Percentiles rank a stretch among this genome's conserved stretches.
Conservation (phyloP, 1,139 yeast genomes). For the Suhomyces ambrosiae region DNA sequence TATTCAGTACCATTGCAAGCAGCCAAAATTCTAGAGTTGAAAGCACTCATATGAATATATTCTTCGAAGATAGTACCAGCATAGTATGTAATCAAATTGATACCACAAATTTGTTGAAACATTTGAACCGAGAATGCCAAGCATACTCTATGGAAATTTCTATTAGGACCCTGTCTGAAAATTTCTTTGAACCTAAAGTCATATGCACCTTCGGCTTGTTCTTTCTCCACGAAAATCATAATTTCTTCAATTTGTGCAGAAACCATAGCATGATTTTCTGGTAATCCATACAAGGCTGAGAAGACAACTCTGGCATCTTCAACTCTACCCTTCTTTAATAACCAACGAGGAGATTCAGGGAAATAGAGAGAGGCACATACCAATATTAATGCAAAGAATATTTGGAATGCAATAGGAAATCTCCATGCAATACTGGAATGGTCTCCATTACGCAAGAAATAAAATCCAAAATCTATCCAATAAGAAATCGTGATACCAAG, state of each 20-base stretch:
- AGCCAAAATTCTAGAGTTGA: conserved; percentile 72
- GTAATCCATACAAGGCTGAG: conserved; percentile 43
- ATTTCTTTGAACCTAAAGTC: conserved; percentile 29
- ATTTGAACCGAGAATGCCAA: conserved; percentile 58
- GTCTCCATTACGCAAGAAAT: conserved; percentile 27
- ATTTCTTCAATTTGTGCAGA: conserved; percentile 36
- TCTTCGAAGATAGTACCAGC: conserved; percentile 68
- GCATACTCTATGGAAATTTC: conserved; percentile 50
- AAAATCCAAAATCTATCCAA: conserved; percentile 50
- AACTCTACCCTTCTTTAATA: conserved; percentile 33
- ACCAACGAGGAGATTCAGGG: conserved; percentile 29
- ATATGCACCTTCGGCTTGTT: conserved; percentile 25
- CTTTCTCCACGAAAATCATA: conserved; percentile 31
- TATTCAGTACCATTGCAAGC: conserved; percentile 86
- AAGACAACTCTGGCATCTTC: conserved; percentile 54
- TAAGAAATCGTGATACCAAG: conserved; percentile 17
- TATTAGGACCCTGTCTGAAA: conserved; percentile 41
- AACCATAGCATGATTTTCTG: conserved; percentile 28
- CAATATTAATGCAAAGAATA: conserved; percentile 35
- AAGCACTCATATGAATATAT: conserved; percentile 43
- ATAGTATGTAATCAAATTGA: conserved; percentile 84
- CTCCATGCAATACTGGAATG: conserved; percentile 34
- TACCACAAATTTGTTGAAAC: conserved; percentile 92
- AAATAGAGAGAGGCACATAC: conserved; percentile 17
- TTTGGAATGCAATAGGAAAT: conserved; percentile 51